Conservation (phyloP, 441 rosid species). For the Corymbia calophylla region DNA sequence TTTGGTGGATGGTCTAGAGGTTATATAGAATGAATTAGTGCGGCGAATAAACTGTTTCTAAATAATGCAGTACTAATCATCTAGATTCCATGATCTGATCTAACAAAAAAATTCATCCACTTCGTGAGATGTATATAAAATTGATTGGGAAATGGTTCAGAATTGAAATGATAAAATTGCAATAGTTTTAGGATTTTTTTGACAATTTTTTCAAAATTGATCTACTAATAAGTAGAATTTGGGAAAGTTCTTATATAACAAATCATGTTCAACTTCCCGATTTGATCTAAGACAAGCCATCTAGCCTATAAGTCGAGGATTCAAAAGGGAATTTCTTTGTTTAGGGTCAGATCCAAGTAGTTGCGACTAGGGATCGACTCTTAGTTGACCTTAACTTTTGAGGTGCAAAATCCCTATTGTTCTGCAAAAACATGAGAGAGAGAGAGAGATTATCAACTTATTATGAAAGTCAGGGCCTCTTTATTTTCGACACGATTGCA, state of each 20-base stretch:
- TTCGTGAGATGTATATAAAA: not conserved
- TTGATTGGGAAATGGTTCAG: not conserved
- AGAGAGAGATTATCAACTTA: not conserved
- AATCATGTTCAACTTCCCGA: not conserved
- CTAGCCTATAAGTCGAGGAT: not conserved
- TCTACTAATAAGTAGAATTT: not conserved
- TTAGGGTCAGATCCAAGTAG: not conserved
- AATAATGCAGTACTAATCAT: not conserved
- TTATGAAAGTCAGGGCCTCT: not conserved
- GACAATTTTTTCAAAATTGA: not conserved
- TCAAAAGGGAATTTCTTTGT: not conserved
- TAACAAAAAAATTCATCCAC: not conserved
- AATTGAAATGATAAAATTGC: not conserved
- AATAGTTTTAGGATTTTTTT: rapidly evolving
- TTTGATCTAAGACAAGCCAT: not conserved
- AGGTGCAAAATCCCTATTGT: not conserved
- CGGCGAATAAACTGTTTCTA: not conserved
- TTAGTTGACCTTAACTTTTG: not conserved
- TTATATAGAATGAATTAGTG: not conserved
- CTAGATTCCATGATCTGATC: not conserved
- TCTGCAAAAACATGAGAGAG: not conserved
- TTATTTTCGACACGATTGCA: not conserved
- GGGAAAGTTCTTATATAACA: not conserved
- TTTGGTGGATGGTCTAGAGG: not conserved
- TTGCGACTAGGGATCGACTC: not conserved